Evolutionary conservation across 2,329 filamentous ascomycete species (phyloP), one percentile per base, ranked within the genome.

Genomic region (Dendryphion nanum): DNA sequence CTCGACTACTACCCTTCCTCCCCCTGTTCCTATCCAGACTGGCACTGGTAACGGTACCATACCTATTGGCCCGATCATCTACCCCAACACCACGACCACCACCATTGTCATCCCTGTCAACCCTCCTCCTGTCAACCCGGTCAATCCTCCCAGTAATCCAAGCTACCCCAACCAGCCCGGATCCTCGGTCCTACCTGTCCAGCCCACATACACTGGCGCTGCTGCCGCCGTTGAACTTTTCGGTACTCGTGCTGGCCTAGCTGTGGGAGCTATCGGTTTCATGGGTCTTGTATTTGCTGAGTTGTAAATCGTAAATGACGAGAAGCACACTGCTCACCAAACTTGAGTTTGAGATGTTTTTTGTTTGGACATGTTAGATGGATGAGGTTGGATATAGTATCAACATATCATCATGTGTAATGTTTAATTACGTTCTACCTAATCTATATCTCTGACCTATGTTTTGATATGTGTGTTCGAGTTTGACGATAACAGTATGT

Each of bases 251-350:
- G 34, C 40, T 16, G 47, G 34, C 6, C 6, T 41, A 6, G 20
- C 49, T 18, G 46, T 41, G 30, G 49, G 47, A 6, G 41, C 26
- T 6, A 39, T 53, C 18, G 53, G 53, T 6, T 18, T 53, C 10
- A 51, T 55, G 50, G 51, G 49, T 8, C 15, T 57, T 12, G 44
- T 50, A 6, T 55, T 57, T 42, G 51, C 49, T 3, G 49, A 47
- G 39, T 28, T 55, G 19, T 57, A 37, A 42, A n/a, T n/a, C n/a
- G n/a, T n/a, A n/a, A n/a, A n/a, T n/a, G n/a, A n/a, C n/a, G n/a
- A n/a, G n/a, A n/a, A n/a, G n/a, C n/a, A n/a, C n/a, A n/a, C n/a
- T n/a, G n/a, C n/a, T n/a, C n/a, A n/a, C n/a, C n/a, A n/a, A n/a
- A n/a, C n/a, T n/a, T n/a, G n/a, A n/a, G n/a, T n/a, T n/a, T n/a